phyloP scores from a whole-genome alignment of 257 asterid genomes.

The Marsdenia floribunda region DNA sequence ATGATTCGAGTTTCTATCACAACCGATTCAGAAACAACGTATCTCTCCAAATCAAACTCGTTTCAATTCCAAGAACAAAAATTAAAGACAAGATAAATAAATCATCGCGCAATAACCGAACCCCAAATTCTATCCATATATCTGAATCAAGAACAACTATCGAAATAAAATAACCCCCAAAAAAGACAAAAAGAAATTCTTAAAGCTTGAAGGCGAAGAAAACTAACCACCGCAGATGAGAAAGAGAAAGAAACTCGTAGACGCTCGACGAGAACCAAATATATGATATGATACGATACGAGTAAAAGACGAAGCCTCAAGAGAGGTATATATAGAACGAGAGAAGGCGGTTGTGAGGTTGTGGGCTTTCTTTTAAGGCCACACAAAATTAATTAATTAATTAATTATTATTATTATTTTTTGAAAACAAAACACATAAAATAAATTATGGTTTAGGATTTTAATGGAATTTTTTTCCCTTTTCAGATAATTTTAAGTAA shows the following conservation, averaged over 20 bases:
- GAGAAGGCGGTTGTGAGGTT: slow-evolving; percentile 18
- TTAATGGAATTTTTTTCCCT: too few species aligned
- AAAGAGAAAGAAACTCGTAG: not conserved
- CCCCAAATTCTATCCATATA: not conserved
- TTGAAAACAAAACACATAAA: too few species aligned
- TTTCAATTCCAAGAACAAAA: not conserved
- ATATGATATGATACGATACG: not conserved
- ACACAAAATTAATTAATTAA: too few species aligned
- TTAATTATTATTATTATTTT: too few species aligned
- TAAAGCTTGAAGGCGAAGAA: not conserved
- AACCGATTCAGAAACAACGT: not conserved
- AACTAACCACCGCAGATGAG: slow-evolving; percentile 18
- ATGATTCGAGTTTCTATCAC: too few species aligned
- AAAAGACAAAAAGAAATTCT: not conserved
- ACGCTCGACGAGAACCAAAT: not conserved
- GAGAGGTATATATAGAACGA: slow-evolving; percentile 25
- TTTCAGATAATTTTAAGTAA: too few species aligned
- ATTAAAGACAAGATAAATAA: not conserved
- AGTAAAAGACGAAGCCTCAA: not conserved
- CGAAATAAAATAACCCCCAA: not conserved
- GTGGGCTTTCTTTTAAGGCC: slow-evolving; percentile 13
- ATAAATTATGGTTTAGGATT: not conserved
- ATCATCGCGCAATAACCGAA: too few species aligned
- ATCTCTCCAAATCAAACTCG: not conserved
- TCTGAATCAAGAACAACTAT: not conserved